phyloP scores from a whole-genome alignment of 208 protist species.

The Leishmania guyanensis region DNA sequence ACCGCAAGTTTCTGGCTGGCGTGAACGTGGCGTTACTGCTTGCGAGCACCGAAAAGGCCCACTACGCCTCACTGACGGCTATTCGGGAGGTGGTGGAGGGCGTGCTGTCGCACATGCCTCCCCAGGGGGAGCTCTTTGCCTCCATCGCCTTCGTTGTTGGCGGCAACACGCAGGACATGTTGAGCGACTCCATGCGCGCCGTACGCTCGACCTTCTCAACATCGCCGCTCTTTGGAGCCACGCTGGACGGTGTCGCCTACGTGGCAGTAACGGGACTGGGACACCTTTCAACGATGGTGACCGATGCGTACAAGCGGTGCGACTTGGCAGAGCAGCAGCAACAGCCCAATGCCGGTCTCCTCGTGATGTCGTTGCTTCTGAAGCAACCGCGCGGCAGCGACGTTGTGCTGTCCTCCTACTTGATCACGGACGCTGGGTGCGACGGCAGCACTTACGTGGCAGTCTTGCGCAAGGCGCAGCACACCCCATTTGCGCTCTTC shows the following conservation, averaged over 20 bases:
- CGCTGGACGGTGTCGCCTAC: slow-evolving; percentile 56
- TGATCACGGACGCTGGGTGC: slow-evolving; percentile 48
- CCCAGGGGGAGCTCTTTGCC: slow-evolving; percentile 43
- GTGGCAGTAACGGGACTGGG: slow-evolving; percentile 31
- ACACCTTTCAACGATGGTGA: slow-evolving; percentile 15
- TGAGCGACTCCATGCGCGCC: slow-evolving; percentile 16
- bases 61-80: slow-evolving; percentile 30
- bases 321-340: slow-evolving; percentile 10
- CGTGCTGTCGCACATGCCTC: slow-evolving; percentile 36
- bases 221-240: slow-evolving; percentile 41
- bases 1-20: slow-evolving; percentile 56
- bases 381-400: slow-evolving; percentile 55
- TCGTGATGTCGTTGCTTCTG: slow-evolving; percentile 59
- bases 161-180: slow-evolving; percentile 55
- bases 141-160: slow-evolving; percentile 44
- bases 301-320: slow-evolving; percentile 28
- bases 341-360: slow-evolving; percentile 26
- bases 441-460: slow-evolving; percentile 34
- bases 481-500: slow-evolving; percentile 48
- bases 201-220: slow-evolving; percentile 40
- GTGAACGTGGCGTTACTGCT: slow-evolving; percentile 65
- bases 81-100: slow-evolving; percentile 47
- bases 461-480: slow-evolving; percentile 38
- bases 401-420: slow-evolving; percentile 63
- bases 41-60: slow-evolving; percentile 37